Evolutionary conservation across 2,329 filamentous ascomycete genomes (phyloP).

Genomic region (Ambrosiella beaveri): DNA sequence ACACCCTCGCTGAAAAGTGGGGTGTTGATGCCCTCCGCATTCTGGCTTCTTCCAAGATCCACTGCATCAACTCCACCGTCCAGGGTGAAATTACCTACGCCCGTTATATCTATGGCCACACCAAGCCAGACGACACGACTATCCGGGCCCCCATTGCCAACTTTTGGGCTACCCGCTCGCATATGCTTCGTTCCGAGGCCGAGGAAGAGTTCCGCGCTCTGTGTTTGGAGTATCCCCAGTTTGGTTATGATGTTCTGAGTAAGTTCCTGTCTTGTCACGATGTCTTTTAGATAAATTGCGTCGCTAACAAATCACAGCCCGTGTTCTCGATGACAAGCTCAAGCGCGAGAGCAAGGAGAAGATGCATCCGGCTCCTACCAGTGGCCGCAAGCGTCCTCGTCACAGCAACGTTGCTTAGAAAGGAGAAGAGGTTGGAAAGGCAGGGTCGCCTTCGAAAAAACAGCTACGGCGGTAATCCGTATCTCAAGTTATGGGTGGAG

Average conservation of each 20-base stretch:
- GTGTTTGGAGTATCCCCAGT: slow-evolving; percentile 80
- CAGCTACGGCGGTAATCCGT: neutral
- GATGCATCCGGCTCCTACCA: slow-evolving; percentile 32
- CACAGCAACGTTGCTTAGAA: neutral
- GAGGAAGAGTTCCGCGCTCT: slow-evolving; percentile 70
- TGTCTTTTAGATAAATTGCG: neutral
- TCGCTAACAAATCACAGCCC: slow-evolving; percentile 26
- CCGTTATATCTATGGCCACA: slow-evolving; percentile 74
- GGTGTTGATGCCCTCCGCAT: slow-evolving; percentile 49
- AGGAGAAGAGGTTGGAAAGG: neutral
- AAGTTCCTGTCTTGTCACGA: slow-evolving; percentile 19
- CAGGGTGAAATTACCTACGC: slow-evolving; percentile 85
- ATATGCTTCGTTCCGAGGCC: slow-evolving; percentile 69
- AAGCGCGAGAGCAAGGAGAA: slow-evolving; percentile 45
- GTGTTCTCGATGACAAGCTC: slow-evolving; percentile 49
- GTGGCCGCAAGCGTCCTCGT: slow-evolving; percentile 33
- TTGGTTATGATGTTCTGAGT: slow-evolving; percentile 85
- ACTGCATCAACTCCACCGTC: slow-evolving; percentile 74
- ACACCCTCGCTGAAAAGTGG: slow-evolving; percentile 73
- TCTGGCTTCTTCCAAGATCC: slow-evolving; percentile 76
- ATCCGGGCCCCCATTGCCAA: slow-evolving; percentile 74
- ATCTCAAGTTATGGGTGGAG: neutral
- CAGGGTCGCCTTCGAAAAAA: neutral
- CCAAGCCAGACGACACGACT: slow-evolving; percentile 45
- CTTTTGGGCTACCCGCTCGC: slow-evolving; percentile 72